Conservation (phyloP, 2,329 filamentous ascomycete species). For the Pleomassaria siparia region DNA sequence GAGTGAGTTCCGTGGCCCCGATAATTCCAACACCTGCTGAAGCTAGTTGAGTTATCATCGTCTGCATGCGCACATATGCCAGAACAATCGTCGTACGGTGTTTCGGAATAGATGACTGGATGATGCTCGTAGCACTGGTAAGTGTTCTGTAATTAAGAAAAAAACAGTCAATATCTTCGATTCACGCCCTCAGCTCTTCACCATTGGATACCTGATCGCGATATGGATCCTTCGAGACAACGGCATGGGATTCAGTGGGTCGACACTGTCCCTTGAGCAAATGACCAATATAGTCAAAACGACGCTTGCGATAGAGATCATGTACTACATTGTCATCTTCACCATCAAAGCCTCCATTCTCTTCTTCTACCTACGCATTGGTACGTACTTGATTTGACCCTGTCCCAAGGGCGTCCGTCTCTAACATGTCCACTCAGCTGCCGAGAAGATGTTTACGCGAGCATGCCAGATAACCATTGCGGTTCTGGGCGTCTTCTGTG, state of each 20-base stretch:
- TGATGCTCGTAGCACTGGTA: slow-evolving; percentile 32
- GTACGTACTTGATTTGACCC: slow-evolving; percentile 14
- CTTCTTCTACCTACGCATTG: slow-evolving; percentile 38
- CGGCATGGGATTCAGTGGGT: slow-evolving; percentile 29
- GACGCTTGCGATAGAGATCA: slow-evolving; percentile 33
- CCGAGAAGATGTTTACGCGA: slow-evolving; percentile 22
- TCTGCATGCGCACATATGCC: slow-evolving; percentile 25
- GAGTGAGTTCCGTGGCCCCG: slow-evolving; percentile 11
- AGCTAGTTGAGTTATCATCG: slow-evolving; percentile 21
- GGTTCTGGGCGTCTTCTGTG: slow-evolving; percentile 26
- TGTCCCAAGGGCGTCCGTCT: no score
- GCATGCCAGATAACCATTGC: slow-evolving; percentile 26
- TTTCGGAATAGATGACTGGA: slow-evolving; percentile 32
- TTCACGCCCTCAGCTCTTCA: slow-evolving; percentile 17
- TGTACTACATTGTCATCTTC: slow-evolving; percentile 32
- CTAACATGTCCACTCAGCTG: slow-evolving; percentile 21
- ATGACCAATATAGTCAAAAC: slow-evolving; percentile 23
- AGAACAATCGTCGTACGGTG: slow-evolving; percentile 23
- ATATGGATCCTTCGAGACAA: slow-evolving; percentile 23
- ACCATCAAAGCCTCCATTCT: slow-evolving; percentile 39
- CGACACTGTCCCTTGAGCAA: slow-evolving; percentile 16
- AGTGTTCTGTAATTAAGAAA: background rate
- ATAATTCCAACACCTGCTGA: slow-evolving; percentile 4
- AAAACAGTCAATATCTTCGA: slow-evolving; percentile 2
- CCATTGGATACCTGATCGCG: slow-evolving; percentile 26